These are phyloP conservation scores for Juglanconis sp. DNA, from an alignment of 2,329 filamentous ascomycete genomes.

Conservation along the genomic window DNA sequence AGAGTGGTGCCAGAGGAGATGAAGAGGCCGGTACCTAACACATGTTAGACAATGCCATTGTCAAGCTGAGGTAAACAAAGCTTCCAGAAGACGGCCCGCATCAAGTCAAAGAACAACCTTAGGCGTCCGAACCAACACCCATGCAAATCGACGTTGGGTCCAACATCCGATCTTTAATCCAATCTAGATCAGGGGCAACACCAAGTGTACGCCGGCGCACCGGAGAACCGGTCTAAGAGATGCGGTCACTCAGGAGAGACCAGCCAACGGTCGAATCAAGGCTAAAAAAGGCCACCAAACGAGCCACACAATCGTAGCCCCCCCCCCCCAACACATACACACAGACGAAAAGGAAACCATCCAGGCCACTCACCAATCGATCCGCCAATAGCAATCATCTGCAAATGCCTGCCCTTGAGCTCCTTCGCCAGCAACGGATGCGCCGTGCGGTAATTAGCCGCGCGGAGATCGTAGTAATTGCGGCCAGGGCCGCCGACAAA, in stretches of 20 bases:
- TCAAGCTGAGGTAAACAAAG: neutral
- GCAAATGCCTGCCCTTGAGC: slow-evolving; percentile 80
- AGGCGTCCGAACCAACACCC: neutral
- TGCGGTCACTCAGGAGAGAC: neutral
- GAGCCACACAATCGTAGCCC: neutral
- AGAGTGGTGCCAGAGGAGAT: slow-evolving; percentile 76
- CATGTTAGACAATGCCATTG: neutral
- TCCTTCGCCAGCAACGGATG: slow-evolving; percentile 71
- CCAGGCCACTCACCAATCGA: slow-evolving; percentile 62
- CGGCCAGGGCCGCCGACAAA: slow-evolving; percentile 29
- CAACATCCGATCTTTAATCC: neutral
- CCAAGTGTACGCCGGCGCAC: neutral
- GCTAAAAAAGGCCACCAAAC: too few species aligned
- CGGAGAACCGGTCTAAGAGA: neutral
- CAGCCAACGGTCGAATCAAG: neutral
- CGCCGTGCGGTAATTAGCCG: slow-evolving; percentile 69
- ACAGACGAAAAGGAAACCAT: neutral
- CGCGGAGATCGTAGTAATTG: slow-evolving; percentile 54
- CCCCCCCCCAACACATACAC: neutral
- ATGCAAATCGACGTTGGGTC: neutral
- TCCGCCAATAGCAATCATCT: slow-evolving; percentile 97
- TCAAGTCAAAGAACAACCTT: neutral
- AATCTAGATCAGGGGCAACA: neutral
- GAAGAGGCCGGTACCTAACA: slow-evolving; percentile 75
- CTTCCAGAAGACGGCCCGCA: neutral